phyloP scores from a whole-genome alignment of 1,284 basidiomycete genomes.

The Leccinum fallax region DNA sequence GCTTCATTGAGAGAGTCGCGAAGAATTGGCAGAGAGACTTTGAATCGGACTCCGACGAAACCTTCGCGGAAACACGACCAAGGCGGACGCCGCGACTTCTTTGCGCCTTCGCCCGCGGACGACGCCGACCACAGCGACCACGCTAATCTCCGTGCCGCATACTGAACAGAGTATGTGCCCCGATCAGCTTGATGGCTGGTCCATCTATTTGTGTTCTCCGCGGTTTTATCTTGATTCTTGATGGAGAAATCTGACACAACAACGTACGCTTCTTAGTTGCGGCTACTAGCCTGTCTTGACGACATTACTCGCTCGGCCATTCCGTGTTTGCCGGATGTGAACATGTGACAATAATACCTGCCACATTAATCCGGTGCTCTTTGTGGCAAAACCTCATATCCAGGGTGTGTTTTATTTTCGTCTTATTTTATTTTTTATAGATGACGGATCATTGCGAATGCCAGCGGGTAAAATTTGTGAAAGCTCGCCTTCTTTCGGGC shows the following conservation, averaged over 20 bases:
- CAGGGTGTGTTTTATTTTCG: slow-evolving; percentile 2
- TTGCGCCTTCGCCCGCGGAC: slow-evolving; percentile 7
- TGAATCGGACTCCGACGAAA: slow-evolving; percentile 23
- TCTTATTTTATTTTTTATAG: too few species aligned
- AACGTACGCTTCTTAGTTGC: neutral
- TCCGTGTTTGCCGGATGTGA: neutral
- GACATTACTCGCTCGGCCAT: neutral
- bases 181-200: slow-evolving; percentile 1
- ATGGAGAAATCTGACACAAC: neutral
- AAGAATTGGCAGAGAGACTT: slow-evolving; percentile 29
- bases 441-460: slow-evolving; percentile 1
- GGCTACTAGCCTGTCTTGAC: neutral
- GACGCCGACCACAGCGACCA: neutral
- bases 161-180: neutral
- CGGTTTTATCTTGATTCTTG: neutral
- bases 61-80: slow-evolving; percentile 23
- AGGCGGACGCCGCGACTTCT: neutral
- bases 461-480: neutral
- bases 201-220: neutral
- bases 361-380: neutral
- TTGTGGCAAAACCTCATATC: neutral
- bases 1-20: slow-evolving; percentile 37
- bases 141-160: neutral
- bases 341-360: neutral
- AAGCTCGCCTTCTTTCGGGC: slow-evolving; percentile 11